phyloP scores from a whole-genome alignment of 495 filamentous ascomycete genomes.

The Tetracladium setigerum region DNA sequence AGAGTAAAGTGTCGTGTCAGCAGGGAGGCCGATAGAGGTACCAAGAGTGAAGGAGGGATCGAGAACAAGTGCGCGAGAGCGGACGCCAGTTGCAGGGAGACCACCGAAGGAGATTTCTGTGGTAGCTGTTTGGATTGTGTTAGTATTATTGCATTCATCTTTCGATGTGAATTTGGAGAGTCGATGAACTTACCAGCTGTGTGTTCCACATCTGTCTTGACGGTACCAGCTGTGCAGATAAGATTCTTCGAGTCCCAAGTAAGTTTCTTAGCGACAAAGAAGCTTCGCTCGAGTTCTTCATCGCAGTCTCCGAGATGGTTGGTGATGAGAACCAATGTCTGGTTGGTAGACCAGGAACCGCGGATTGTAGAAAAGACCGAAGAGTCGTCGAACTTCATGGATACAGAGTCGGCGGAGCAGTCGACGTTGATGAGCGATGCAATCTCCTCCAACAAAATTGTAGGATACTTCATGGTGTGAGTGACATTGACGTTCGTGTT shows the following conservation, averaged over 20 bases:
- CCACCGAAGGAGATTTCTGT: slow-evolving; percentile 19
- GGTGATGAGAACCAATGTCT: slow-evolving; percentile 22
- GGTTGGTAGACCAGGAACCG: slow-evolving; percentile 16
- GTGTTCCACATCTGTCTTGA: slow-evolving; percentile 11
- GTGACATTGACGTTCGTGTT: slow-evolving; percentile 19
- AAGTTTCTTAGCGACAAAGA: slow-evolving; percentile 17
- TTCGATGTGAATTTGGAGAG: not conserved
- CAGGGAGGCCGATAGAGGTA: slow-evolving; percentile 21
- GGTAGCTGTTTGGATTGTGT: slow-evolving; percentile 11
- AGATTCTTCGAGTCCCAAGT: slow-evolving; percentile 17
- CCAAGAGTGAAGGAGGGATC: slow-evolving; percentile 22
- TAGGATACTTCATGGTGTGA: slow-evolving; percentile 20
- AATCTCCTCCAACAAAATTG: slow-evolving; percentile 23
- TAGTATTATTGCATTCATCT: not conserved
- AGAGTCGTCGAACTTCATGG: slow-evolving; percentile 19
- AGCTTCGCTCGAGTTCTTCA: slow-evolving; percentile 19
- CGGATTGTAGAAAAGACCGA: slow-evolving; percentile 17
- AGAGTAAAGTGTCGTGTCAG: slow-evolving; percentile 17
- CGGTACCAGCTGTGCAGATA: slow-evolving; percentile 15
- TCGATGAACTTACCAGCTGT: slow-evolving; percentile 21
- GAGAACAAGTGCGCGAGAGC: slow-evolving; percentile 17
- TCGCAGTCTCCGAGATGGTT: slow-evolving; percentile 24
- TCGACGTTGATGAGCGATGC: slow-evolving; percentile 18
- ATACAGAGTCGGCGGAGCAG: slow-evolving; percentile 18
- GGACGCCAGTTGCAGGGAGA: slow-evolving; percentile 8